Conservation (phyloP, 1,139 yeast species). For the Geotrichum histeridarum region DNA sequence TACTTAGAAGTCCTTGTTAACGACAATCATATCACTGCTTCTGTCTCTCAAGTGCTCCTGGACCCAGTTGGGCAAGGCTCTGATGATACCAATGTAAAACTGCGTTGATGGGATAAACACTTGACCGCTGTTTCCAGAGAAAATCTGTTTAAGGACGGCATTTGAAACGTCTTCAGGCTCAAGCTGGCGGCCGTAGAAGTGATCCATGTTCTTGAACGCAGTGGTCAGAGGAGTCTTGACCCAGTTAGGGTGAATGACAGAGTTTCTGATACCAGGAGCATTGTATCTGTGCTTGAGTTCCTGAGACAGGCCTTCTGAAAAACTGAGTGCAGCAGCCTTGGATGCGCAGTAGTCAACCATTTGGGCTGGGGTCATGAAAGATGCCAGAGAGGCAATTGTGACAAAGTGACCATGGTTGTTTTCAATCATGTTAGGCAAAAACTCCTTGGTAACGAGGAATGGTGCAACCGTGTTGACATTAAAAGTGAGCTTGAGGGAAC, state of each 20-base stretch:
- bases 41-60: slow-evolving; percentile 19
- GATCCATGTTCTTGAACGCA: slow-evolving; percentile 19
- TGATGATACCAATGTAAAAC: slow-evolving; percentile 6
- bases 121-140: slow-evolving; percentile 19
- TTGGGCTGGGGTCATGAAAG: slow-evolving; percentile 69
- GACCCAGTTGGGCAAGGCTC: slow-evolving; percentile 22
- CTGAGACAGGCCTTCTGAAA: slow-evolving; percentile 64
- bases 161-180: slow-evolving; percentile 20
- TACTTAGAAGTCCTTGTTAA: slow-evolving; percentile 15
- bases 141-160: slow-evolving; percentile 18
- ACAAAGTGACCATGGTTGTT: slow-evolving; percentile 60
- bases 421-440: slow-evolving; percentile 59
- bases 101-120: slow-evolving; percentile 19
- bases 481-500: slow-evolving; percentile 53
- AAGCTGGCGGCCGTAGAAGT: slow-evolving; percentile 16
- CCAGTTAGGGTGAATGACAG: slow-evolving; percentile 23
- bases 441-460: slow-evolving; percentile 57
- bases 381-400: slow-evolving; percentile 66
- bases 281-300: slow-evolving; percentile 44
- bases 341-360: slow-evolving; percentile 67
- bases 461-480: slow-evolving; percentile 57
- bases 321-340: slow-evolving; percentile 65
- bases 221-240: slow-evolving; percentile 22
- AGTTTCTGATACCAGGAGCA: slow-evolving; percentile 21
- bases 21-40: slow-evolving; percentile 14